Percentiles rank a stretch among this genome's conserved stretches.
Conservation (phyloP, 2,329 filamentous ascomycete genomes). For the Coniochaeta ligniaria region DNA sequence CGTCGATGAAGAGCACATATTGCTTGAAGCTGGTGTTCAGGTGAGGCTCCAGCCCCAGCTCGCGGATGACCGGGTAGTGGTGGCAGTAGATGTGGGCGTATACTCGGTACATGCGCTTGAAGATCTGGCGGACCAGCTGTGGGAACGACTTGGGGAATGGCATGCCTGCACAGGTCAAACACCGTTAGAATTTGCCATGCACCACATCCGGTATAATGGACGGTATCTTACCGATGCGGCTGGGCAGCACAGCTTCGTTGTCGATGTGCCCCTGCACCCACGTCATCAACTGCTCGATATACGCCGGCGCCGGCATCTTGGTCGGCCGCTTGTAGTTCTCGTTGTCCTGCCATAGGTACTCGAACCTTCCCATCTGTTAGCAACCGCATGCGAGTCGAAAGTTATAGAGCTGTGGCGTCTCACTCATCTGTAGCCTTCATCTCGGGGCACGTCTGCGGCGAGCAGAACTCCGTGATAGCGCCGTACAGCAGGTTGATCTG, state of each 20-base stretch:
- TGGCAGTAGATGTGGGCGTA: slow-evolving; percentile 99
- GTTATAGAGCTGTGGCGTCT: slow-evolving; percentile 15
- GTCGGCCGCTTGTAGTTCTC: slow-evolving; percentile 93
- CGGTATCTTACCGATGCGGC: slow-evolving; percentile 62
- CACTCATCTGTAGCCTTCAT: slow-evolving; percentile 99
- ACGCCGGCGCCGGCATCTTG: slow-evolving; percentile 95
- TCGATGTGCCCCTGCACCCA: slow-evolving; percentile 96
- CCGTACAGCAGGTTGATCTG: slow-evolving; percentile 99
- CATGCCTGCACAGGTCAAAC: slow-evolving; percentile 50
- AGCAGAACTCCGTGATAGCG: slow-evolving; percentile 98
- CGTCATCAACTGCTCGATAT: slow-evolving; percentile 95
- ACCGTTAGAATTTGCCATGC: not conserved
- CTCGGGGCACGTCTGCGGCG: slow-evolving; percentile 90
- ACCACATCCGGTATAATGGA: not conserved
- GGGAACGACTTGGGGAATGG: slow-evolving; percentile 93
- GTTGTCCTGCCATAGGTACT: slow-evolving; percentile 97
- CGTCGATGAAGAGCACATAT: slow-evolving; percentile 97
- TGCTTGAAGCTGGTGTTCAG: slow-evolving; percentile 99
- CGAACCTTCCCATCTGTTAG: slow-evolving; percentile 55
- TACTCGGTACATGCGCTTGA: slow-evolving; percentile 97
- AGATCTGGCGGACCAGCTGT: slow-evolving; percentile 83
- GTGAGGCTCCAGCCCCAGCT: slow-evolving; percentile 91
- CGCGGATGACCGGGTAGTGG: slow-evolving; percentile 94
- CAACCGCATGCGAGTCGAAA: not conserved
- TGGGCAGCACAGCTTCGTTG: slow-evolving; percentile 93